Evolutionary conservation across 2,329 filamentous ascomycete genomes (phyloP), one percentile per base, ranked within the genome.

Genomic region (Fusarium euwallaceae): DNA sequence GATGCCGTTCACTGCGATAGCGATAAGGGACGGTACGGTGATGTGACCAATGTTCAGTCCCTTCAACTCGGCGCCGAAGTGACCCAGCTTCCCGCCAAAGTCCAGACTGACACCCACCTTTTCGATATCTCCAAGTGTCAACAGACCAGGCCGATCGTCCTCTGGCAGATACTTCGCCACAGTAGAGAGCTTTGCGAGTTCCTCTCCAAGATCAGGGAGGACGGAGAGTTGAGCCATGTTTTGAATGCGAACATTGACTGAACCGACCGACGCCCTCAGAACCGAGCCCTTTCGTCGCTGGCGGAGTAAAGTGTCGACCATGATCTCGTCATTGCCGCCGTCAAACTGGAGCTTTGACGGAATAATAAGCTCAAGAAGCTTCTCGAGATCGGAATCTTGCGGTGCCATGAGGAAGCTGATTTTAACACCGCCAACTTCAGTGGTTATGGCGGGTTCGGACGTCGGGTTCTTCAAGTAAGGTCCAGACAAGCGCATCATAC

Each of bases 91-190:
- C 3, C 91, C 89, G 51, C 92, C 92, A 59, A 96, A 81, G 51
- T 93, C 89, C 11, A 94, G 83, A 29, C 87, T 86, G 10, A 89
- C 83, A 32, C 92, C 88, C 8, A 94, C 77, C 20, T 91, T 90
- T 62, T 91, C 89, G 63, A 98, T 82, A 34, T 91, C 86, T 1
- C 89, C 87, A 41, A 99, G 86, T 0, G 92, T 95, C 41, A 99
- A 86, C 22, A 98, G 86, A 0, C 97, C 97, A 3, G 97, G 97
- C 2, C 95, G 90, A 78, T 99, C 96, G 82, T 99, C 97, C 77
- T 99, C 96, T 0, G 97, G 96, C 3, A 99, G 87, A 81, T 98
- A 98, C 80, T 98, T 98, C 8, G 96, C 90, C 29, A 99, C 95
- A 1, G 92, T 95, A 1, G 95, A 94, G 6, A 99, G 86, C 75